Conservation (phyloP, 192 early-diverging fungal genomes). For the Lobosporangium transversale region DNA sequence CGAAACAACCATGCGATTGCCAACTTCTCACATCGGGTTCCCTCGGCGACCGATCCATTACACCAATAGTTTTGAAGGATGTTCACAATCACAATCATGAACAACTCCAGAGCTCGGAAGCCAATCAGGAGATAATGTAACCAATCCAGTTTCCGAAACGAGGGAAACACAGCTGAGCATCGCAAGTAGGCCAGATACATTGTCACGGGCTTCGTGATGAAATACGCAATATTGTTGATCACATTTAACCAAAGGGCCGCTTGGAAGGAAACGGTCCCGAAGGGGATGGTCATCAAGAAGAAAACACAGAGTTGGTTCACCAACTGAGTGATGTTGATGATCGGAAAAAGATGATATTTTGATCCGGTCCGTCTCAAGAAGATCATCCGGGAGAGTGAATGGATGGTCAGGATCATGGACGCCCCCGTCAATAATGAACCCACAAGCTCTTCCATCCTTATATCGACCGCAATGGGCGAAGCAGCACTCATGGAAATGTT, state of each 20-base stretch:
- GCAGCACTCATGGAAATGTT: constrained; percentile 17
- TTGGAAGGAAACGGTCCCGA: constrained; percentile 13
- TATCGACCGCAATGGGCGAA: constrained; percentile 20
- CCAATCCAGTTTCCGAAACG: constrained; percentile 28
- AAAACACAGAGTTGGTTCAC: constrained; percentile 47
- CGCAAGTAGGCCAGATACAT: constrained; percentile 55
- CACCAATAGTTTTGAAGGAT: constrained; percentile 40
- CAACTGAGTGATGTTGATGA: constrained; percentile 51
- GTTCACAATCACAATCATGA: constrained; percentile 40
- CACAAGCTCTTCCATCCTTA: constrained; percentile 35
- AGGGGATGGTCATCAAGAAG: constrained; percentile 32
- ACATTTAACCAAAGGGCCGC: constrained; percentile 37
- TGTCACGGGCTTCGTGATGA: constrained; percentile 42
- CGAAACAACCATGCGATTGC: constrained; percentile 41
- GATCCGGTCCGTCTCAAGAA: constrained; percentile 33
- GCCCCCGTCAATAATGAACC: constrained; percentile 47
- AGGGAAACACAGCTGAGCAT: constrained; percentile 37
- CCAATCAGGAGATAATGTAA: constrained; percentile 36
- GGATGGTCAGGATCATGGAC: constrained; percentile 36
- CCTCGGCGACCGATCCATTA: constrained; percentile 33
- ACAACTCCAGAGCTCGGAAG: constrained; percentile 37
- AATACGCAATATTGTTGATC: constrained; percentile 54
- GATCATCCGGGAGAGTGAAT: constrained; percentile 50
- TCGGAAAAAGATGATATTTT: constrained; percentile 52
- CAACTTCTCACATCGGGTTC: constrained; percentile 18